Evolutionary conservation across 2,329 filamentous ascomycete genomes (phyloP).

Genomic region (Torrubiella hemipterigena): DNA sequence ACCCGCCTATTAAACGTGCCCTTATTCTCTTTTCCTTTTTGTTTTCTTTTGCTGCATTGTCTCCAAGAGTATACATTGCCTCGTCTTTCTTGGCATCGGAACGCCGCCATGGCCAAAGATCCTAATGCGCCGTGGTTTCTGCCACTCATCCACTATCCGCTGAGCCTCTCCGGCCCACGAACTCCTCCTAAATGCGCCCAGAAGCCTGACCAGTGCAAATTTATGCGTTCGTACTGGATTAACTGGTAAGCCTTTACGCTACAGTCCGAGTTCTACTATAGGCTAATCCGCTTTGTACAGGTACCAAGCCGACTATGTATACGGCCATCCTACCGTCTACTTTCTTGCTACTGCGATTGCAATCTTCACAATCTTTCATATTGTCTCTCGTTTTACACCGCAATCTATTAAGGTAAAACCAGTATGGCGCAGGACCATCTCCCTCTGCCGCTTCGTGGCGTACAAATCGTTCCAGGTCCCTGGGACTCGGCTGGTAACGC

Average conservation of each 20-base stretch:
- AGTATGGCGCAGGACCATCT: slow-evolving; percentile 23
- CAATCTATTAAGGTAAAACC: slow-evolving; percentile 13
- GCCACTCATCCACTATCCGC: slow-evolving; percentile 6
- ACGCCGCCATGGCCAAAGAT: slow-evolving; percentile 2
- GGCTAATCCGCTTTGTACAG: slow-evolving; percentile 2
- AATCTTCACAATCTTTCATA: slow-evolving; percentile 29
- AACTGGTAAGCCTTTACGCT: slow-evolving; percentile 23
- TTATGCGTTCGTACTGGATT: slow-evolving; percentile 31
- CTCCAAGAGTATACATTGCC: no score
- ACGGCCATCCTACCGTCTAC: slow-evolving; percentile 37
- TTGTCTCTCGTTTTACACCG: slow-evolving; percentile 18
- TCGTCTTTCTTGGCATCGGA: no score
- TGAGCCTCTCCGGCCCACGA: slow-evolving; percentile 8
- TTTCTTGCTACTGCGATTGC: slow-evolving; percentile 37
- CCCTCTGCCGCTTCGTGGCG: slow-evolving; percentile 8
- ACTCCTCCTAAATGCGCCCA: slow-evolving; percentile 15
- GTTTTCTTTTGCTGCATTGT: no score
- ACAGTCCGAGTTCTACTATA: neutral
- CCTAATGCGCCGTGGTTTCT: slow-evolving; percentile 5
- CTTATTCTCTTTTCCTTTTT: no score
- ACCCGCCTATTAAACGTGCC: no score
- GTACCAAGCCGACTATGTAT: slow-evolving; percentile 37
- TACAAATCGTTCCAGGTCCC: no score
- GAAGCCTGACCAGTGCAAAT: slow-evolving; percentile 31
- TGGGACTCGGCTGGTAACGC: slow-evolving; percentile 20